Base-by-base conservation (phyloP, 169 alveolate genomes). In the Plasmodium ovale region DNA sequence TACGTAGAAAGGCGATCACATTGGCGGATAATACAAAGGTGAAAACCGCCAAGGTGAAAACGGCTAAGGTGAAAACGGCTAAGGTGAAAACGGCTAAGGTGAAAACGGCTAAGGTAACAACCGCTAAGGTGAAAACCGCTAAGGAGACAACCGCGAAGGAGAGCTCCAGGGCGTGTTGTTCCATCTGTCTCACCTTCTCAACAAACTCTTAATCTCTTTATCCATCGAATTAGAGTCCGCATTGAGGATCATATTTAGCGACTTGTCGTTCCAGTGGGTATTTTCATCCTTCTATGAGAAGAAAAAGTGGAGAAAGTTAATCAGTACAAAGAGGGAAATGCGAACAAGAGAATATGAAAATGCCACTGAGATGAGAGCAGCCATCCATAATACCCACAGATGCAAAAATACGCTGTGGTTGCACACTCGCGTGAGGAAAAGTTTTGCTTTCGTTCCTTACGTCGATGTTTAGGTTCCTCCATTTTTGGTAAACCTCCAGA, bases 191-290 rank as follows among this genome's bases (percentile, higher is more conserved):
- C 25, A 74, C 88, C 88, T 60, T 21, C 88, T 74, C 7, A 74
- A 74, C n/a, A 74, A 37, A 33, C 62, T 49, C 39, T 74, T 74
- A 19, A 54, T 68, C 21, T 74, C 74, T 39, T 74, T 74, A 25
- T 74, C 88, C 88, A 60, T 74, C n/a, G 53, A 60, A 44, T 74
- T 74, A 0, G 88, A 60, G 29, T 74, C 88, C 49, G 65, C 88
- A 54, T 59, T 74, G 14, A 74, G 16, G 16, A 74, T 56, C 60
- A 64, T 62, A 44, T 54, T 59, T 54, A 74, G 35, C 12, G 88
- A 74, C 5, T 54, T 60, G 21, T 74, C 88, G 12, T 74, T 59
- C 88, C 88, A 74, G 19, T 74, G 88, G 5, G 33, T 47, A 47
- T 74, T 65, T 68, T 74, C 88, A 31, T 74, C 88, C 25, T 74